These are phyloP conservation scores for Botryotinia narcissicola DNA, from an alignment of 2,329 filamentous ascomycete species.

Conservation along the genomic window DNA sequence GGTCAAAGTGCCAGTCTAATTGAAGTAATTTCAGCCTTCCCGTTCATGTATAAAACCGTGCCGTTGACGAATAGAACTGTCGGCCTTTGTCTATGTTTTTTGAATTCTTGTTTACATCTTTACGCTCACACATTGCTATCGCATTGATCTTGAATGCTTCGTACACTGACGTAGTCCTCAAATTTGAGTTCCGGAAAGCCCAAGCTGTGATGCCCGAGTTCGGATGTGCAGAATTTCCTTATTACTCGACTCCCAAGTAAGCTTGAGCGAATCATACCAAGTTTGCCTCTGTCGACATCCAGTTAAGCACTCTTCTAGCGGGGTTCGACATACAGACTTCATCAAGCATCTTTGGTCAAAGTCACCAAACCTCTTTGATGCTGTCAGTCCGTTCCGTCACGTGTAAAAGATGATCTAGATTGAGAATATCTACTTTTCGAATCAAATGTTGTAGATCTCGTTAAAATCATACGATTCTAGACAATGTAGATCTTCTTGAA, in stretches of 20 bases:
- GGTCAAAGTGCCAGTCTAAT: background rate
- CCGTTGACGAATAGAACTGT: background rate
- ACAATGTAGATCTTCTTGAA: constrained; percentile 5
- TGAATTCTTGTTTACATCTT: background rate
- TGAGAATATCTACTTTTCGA: background rate
- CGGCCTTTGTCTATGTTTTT: background rate
- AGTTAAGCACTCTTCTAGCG: background rate
- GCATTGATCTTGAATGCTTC: background rate
- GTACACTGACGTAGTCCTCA: background rate
- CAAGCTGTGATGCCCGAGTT: background rate
- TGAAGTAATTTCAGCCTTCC: background rate
- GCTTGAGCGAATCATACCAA: background rate
- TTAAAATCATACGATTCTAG: background rate
- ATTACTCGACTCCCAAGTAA: background rate
- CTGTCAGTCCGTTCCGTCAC: background rate
- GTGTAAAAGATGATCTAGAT: background rate
- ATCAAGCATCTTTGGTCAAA: background rate
- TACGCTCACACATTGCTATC: background rate
- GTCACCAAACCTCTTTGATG: background rate
- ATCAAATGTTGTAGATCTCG: background rate
- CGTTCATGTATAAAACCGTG: background rate
- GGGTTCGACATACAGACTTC: background rate
- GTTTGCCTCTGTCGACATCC: background rate
- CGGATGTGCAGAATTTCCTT: background rate
- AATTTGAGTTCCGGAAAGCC: background rate